These are phyloP conservation scores for Pilaira anomala DNA, from an alignment of 192 early-diverging fungal species.

Conservation along the genomic window DNA sequence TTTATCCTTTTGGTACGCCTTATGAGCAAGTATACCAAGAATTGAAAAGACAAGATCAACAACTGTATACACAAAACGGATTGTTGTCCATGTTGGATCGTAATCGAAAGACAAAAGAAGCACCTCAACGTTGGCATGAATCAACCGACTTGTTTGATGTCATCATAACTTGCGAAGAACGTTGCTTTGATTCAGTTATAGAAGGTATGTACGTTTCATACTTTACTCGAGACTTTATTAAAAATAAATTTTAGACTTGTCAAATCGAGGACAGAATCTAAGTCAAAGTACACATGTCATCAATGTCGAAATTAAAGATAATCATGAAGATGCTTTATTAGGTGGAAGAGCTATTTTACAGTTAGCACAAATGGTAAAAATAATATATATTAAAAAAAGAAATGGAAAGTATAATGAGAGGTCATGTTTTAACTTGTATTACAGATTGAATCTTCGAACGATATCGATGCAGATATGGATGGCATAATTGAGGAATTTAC, in stretches of 20 bases:
- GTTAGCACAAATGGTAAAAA: slow-evolving; percentile 71
- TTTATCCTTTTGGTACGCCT: slow-evolving; percentile 89
- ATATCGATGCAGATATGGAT: slow-evolving; percentile 87
- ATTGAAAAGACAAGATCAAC: slow-evolving; percentile 62
- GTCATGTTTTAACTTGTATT: slow-evolving; percentile 8
- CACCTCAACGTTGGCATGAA: slow-evolving; percentile 88
- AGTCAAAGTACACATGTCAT: slow-evolving; percentile 85
- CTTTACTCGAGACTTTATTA: background rate
- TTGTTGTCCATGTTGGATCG: slow-evolving; percentile 88
- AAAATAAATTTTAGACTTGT: slow-evolving; percentile 73
- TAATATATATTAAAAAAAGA: background rate
- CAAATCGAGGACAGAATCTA: slow-evolving; percentile 60
- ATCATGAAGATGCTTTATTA: slow-evolving; percentile 79
- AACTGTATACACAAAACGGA: slow-evolving; percentile 83
- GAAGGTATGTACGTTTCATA: slow-evolving; percentile 60
- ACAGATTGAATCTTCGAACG: slow-evolving; percentile 56
- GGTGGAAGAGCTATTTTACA: slow-evolving; percentile 84
- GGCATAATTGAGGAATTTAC: slow-evolving; percentile 74
- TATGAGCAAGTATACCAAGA: slow-evolving; percentile 90
- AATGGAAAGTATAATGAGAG: too few species aligned
- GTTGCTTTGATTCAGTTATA: slow-evolving; percentile 89
- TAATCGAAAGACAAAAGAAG: slow-evolving; percentile 87
- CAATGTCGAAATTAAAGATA: slow-evolving; percentile 96
- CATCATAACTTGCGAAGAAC: slow-evolving; percentile 94
- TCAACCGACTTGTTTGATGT: slow-evolving; percentile 75